Evolutionary conservation across 257 asterid species (phyloP).

Genomic region (Nicotiana benthamiana): DNA sequence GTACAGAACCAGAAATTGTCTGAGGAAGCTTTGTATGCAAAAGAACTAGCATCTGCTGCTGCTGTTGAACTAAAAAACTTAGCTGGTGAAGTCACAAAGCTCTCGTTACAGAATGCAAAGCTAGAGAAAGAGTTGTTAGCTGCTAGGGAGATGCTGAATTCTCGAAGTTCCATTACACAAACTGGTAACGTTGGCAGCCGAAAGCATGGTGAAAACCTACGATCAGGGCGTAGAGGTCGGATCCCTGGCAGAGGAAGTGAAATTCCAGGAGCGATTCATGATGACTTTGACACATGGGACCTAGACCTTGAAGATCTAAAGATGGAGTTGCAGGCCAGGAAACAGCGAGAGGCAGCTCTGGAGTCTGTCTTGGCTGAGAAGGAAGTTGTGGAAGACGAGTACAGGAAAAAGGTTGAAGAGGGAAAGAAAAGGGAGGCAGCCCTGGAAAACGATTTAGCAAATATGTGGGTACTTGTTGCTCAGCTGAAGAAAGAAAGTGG

Average conservation of each 20-base stretch:
- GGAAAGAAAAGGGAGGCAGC: constrained; percentile 85
- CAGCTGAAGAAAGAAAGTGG: constrained; percentile 78
- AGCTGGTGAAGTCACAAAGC: constrained; percentile 93
- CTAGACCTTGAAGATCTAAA: constrained; percentile 73
- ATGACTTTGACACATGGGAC: constrained; percentile 73
- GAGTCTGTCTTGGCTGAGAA: constrained; percentile 91
- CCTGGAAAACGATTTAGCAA: constrained; percentile 90
- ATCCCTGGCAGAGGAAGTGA: constrained; percentile 45
- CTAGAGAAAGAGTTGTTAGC: constrained; percentile 70
- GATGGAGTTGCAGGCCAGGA: constrained; percentile 87
- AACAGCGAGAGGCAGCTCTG: constrained; percentile 75
- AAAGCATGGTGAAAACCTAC: constrained; percentile 46
- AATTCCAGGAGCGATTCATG: constrained; percentile 40
- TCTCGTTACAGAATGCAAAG: constrained; percentile 72
- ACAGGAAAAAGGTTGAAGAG: constrained; percentile 69
- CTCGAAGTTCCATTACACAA: constrained; percentile 41
- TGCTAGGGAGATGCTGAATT: constrained; percentile 47
- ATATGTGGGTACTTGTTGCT: constrained; percentile 99
- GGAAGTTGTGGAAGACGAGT: constrained; percentile 75
- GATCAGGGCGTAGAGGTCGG: constrained; percentile 59
- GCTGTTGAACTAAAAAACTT: constrained; percentile 87
- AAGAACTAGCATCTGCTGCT: constrained; percentile 98
- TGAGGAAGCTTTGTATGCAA: constrained; percentile 95
- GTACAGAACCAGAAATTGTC: constrained; percentile 88
- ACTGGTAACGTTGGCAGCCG: constrained; percentile 43